Conservation (phyloP, 1,284 basidiomycete species). For the Cystodermella granulosa region DNA sequence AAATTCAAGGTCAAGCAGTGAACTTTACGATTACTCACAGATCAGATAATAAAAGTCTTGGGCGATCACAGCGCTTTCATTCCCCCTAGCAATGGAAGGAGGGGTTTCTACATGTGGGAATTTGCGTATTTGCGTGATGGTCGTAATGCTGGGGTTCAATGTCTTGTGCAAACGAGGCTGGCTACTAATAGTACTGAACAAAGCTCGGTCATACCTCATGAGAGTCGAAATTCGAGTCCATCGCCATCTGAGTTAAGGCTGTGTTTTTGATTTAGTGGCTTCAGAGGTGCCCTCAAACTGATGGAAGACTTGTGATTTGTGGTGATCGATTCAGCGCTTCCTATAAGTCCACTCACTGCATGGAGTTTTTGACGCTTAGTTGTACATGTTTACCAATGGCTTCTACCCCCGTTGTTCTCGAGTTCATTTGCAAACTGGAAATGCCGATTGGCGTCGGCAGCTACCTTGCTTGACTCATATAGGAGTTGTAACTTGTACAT, state of each 20-base stretch:
- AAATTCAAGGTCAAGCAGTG: constrained; percentile 44
- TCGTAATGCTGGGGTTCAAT: constrained; percentile 58
- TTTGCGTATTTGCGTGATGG: constrained; percentile 67
- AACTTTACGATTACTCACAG: constrained; percentile 67
- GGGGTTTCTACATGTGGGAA: constrained; percentile 64
- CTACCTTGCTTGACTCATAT: too few species aligned
- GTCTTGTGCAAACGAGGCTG: constrained; percentile 73
- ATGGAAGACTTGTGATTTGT: constrained; percentile 19
- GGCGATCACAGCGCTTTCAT: constrained; percentile 69
- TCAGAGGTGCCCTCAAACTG: constrained; percentile 29
- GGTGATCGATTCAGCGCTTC: constrained; percentile 43
- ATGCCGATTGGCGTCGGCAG: too few species aligned
- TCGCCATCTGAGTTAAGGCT: constrained; percentile 73
- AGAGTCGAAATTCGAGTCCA: constrained; percentile 54
- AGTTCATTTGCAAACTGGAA: too few species aligned
- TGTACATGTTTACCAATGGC: too few species aligned
- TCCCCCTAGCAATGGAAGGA: constrained; percentile 57
- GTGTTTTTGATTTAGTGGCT: constrained; percentile 56
- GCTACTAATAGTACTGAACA: constrained; percentile 38
- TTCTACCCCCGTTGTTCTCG: too few species aligned
- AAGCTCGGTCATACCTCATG: constrained; percentile 55
- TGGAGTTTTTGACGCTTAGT: too few species aligned
- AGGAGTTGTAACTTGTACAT: too few species aligned
- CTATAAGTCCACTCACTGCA: too few species aligned
- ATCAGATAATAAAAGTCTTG: constrained; percentile 77